A percentile compares a stretch with the other conserved stretches of the same genome.
These are phyloP conservation scores for Fragaria iinumae DNA, from an alignment of 306 rosid genomes.

Conservation along the genomic window DNA sequence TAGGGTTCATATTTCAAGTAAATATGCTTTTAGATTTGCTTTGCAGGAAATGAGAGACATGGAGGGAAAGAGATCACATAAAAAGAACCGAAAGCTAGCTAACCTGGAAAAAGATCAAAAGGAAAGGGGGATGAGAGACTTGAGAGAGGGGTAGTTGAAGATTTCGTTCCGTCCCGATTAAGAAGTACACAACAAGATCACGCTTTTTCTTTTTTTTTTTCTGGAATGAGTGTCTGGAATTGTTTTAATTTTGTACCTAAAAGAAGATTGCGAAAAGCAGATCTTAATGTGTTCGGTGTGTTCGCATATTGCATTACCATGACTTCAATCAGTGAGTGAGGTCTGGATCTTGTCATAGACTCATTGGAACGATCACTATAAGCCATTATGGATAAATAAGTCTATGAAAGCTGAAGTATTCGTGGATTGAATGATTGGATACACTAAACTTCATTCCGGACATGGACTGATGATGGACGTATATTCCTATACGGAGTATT, in stretches of 20 bases:
- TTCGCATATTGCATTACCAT: background rate
- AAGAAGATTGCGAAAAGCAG: background rate
- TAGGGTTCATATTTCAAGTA: background rate
- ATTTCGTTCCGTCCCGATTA: background rate
- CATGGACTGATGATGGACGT: background rate
- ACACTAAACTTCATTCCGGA: background rate
- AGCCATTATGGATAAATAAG: conserved; percentile 5
- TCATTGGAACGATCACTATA: background rate
- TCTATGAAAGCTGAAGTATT: background rate
- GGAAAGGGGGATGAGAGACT: background rate
- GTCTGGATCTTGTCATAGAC: background rate
- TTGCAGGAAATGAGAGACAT: background rate
- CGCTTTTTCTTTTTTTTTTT: background rate
- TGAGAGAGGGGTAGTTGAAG: background rate
- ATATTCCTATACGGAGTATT: background rate
- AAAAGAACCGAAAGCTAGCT: conserved; percentile 2
- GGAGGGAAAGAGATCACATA: background rate
- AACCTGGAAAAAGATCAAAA: background rate
- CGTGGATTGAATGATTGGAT: conserved; percentile 8
- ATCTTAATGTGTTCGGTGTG: conserved; percentile 7
- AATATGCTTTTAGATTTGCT: background rate
- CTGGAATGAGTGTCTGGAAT: background rate
- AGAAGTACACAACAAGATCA: conserved; percentile 6
- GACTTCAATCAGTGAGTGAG: background rate
- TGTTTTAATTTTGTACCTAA: background rate